Conservation (phyloP, 2,329 filamentous ascomycete genomes). For the Trichoderma sp. region DNA sequence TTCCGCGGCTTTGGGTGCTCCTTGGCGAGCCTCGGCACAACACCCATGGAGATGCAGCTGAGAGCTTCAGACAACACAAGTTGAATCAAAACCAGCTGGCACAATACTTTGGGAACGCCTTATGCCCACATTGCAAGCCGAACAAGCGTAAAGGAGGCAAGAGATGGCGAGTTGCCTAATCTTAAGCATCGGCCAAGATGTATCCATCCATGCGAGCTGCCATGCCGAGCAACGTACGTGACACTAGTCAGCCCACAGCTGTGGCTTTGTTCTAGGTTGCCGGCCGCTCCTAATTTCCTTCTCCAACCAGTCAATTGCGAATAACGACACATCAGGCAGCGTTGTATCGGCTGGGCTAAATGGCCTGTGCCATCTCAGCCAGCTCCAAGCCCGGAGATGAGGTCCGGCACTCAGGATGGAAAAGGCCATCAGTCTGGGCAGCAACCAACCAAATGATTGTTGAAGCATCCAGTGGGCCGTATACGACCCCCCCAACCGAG, state of each 20-base stretch:
- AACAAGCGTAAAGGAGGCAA: background rate
- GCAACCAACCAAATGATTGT: background rate
- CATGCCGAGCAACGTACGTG: background rate
- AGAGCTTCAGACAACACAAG: background rate
- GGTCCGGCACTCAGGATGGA: background rate
- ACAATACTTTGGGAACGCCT: background rate
- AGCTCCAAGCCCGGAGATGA: slow-evolving; percentile 12
- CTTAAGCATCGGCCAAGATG: background rate
- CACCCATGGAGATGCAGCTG: background rate
- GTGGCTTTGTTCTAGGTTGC: background rate
- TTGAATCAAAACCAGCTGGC: background rate
- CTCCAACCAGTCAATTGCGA: background rate
- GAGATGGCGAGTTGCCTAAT: background rate
- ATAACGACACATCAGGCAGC: background rate
- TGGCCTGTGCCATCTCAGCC: background rate
- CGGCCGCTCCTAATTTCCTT: background rate
- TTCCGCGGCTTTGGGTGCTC: background rate
- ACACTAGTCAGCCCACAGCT: background rate
- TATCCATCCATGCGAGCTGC: background rate
- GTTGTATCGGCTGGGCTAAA: background rate
- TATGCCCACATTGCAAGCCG: background rate
- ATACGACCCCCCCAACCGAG: background rate
- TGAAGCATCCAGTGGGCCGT: background rate
- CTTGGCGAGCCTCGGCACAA: background rate
- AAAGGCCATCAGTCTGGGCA: background rate